phyloP scores from a whole-genome alignment of 2,329 filamentous ascomycete species.

The Cordyceps tenuipes region DNA sequence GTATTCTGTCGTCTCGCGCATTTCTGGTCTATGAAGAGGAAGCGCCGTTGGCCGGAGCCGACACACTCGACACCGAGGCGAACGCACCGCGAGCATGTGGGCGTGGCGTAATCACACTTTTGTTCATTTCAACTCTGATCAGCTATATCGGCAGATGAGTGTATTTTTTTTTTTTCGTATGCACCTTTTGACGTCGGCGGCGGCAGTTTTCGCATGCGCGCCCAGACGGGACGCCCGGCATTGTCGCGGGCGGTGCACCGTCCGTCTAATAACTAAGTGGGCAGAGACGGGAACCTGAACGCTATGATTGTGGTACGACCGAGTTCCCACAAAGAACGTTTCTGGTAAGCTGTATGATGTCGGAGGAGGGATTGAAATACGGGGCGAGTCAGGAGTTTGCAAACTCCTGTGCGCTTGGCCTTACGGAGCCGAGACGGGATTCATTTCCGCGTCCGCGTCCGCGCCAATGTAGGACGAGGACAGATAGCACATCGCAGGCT shows the following conservation, averaged over 20 bases:
- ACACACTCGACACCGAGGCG: constrained; percentile 3
- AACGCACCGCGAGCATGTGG: constrained; percentile 5
- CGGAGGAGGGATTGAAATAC: background rate
- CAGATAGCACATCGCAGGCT: background rate
- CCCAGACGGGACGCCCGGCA: constrained; percentile 7
- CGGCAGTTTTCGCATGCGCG: constrained; percentile 8
- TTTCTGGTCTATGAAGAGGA: constrained; percentile 8
- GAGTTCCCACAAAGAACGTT: background rate
- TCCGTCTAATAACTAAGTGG: background rate
- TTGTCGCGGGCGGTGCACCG: background rate
- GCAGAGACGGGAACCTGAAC: background rate
- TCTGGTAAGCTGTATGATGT: background rate
- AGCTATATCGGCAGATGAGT: background rate
- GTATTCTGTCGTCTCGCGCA: background rate
- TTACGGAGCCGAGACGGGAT: background rate
- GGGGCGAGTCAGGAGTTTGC: background rate
- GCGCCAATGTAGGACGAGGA: background rate
- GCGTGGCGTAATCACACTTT: constrained; percentile 6
- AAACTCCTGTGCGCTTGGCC: background rate
- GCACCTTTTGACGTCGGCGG: constrained; percentile 10
- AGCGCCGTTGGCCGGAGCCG: constrained; percentile 7
- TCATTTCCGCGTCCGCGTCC: background rate
- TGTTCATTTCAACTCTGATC: background rate
- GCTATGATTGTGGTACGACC: background rate
- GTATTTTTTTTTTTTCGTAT: background rate